Conservation (phyloP, 2,329 filamentous ascomycete species). For the Hirsutella rhossiliensis region DNA sequence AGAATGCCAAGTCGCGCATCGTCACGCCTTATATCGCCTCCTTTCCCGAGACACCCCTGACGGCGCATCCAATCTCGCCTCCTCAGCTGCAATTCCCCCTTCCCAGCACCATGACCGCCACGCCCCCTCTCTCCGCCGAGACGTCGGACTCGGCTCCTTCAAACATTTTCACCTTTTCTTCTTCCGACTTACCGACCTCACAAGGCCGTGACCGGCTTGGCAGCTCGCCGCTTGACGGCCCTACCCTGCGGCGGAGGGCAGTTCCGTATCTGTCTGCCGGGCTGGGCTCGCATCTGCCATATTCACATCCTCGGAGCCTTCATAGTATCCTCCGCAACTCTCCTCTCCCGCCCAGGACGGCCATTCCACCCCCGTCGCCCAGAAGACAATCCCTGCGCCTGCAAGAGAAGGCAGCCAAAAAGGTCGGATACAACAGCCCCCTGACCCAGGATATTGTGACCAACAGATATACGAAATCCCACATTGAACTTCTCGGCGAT, state of each 20-base stretch:
- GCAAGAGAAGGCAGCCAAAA: conserved; percentile 40
- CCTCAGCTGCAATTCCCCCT: conserved; percentile 31
- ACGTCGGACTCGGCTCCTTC: conserved; percentile 28
- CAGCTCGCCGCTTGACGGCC: conserved; percentile 7
- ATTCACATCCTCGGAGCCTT: conserved; percentile 44
- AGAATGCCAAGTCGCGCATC: conserved; percentile 18
- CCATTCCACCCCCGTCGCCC: conserved; percentile 38
- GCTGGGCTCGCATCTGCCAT: conserved; percentile 24
- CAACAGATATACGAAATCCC: conserved; percentile 48
- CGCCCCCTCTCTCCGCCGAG: conserved; percentile 44
- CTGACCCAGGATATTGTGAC: conserved; percentile 52
- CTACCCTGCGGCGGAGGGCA: conserved; percentile 5
- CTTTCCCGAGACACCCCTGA: conserved; percentile 42
- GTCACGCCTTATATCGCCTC: conserved; percentile 32
- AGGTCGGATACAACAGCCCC: conserved; percentile 50
- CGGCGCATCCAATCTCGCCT: conserved; percentile 38
- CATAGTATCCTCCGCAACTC: conserved; percentile 57
- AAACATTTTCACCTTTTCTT: conserved; percentile 34
- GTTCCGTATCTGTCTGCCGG: neutral
- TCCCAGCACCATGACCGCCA: conserved; percentile 47
- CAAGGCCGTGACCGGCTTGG: neutral
- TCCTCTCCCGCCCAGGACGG: conserved; percentile 41
- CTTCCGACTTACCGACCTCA: conserved; percentile 17
- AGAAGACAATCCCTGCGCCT: conserved; percentile 41
- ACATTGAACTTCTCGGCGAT: conserved; percentile 50